Base-by-base conservation (phyloP, 1,284 basidiomycete genomes). In the Ceratobasidium sp. region DNA sequence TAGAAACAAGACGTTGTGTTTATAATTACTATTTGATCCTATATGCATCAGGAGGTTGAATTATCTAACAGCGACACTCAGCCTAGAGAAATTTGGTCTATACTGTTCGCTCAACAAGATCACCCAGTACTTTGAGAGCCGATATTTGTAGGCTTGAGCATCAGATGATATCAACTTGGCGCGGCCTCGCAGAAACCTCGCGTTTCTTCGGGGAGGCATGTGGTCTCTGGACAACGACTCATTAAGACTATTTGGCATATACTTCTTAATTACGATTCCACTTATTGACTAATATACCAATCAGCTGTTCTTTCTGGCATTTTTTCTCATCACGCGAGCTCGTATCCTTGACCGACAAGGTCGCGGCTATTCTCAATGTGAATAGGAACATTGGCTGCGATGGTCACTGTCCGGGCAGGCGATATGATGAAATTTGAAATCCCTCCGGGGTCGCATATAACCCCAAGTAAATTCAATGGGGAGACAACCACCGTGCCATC, bases 151-250 rank as follows among this genome's bases (percentile, higher is more conserved):
- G n/a, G n/a, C n/a, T n/a, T n/a, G n/a, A n/a, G n/a, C n/a, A n/a
- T n/a, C n/a, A n/a, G n/a, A n/a, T n/a, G n/a, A n/a, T n/a, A n/a
- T n/a, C n/a, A n/a, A n/a, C n/a, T n/a, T n/a, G n/a, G n/a, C n/a
- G n/a, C n/a, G n/a, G n/a, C 64, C 50, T 55, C 64, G 64, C 64
- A 55, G 44, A 21, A 67, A 67, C 64, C 64, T 67, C 64, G 64
- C 64, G 41, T 50, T 41, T 55, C 46, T 55, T 54, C 64, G 64
- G 64, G 41, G 38, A 35, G 49, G n/a, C 23, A 14, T 47, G 41
- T n/a, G 28, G n/a, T n/a, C n/a, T n/a, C n/a, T 28, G 26, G 23
- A 41, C 64, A 23, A 49, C 43, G 28, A 35, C 61, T 14, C n/a
- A 63, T 52, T 30, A 55, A 41, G 30, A 46, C n/a, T n/a, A 46